phyloP scores from a whole-genome alignment of 1,284 basidiomycete genomes.

The Kwoniella shivajii region DNA sequence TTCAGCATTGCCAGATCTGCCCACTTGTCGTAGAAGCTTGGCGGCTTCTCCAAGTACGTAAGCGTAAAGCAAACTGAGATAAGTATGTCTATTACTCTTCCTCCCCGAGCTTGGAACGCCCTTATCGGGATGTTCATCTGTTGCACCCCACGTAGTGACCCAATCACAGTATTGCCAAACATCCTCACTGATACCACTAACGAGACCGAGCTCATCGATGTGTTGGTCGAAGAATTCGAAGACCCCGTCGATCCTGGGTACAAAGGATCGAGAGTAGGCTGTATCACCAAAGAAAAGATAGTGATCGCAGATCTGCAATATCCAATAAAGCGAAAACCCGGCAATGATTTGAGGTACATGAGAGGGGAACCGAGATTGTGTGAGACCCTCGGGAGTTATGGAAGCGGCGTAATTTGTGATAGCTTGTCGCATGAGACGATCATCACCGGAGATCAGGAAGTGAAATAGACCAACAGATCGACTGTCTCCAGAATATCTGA shows the following conservation, averaged over 20 bases:
- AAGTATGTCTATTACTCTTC: slow-evolving; percentile 30
- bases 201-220: slow-evolving; percentile 28
- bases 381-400: slow-evolving; percentile 31
- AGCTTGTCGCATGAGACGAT: slow-evolving; percentile 31
- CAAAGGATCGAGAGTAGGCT: slow-evolving; percentile 16
- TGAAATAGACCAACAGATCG: slow-evolving; percentile 36
- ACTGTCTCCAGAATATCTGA: slow-evolving; percentile 34
- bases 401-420: slow-evolving; percentile 32
- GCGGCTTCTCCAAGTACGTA: slow-evolving; percentile 24
- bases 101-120: slow-evolving; percentile 34
- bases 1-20: slow-evolving; percentile 18
- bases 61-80: slow-evolving; percentile 37
- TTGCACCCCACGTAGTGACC: slow-evolving; percentile 27
- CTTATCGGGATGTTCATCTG: slow-evolving; percentile 27
- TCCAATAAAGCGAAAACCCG: slow-evolving; percentile 36
- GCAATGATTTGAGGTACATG: slow-evolving; percentile 36
- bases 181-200: slow-evolving; percentile 25
- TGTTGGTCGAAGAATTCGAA: slow-evolving; percentile 33
- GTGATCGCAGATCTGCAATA: slow-evolving; percentile 31
- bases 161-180: slow-evolving; percentile 42
- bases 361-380: slow-evolving; percentile 34
- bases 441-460: slow-evolving; percentile 35
- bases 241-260: slow-evolving; percentile 32
- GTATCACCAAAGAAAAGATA: slow-evolving; percentile 28
- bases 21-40: slow-evolving; percentile 18